Evolutionary conservation across 305 asterid species (phyloP).

Genomic region (Fraxinus nigra): DNA sequence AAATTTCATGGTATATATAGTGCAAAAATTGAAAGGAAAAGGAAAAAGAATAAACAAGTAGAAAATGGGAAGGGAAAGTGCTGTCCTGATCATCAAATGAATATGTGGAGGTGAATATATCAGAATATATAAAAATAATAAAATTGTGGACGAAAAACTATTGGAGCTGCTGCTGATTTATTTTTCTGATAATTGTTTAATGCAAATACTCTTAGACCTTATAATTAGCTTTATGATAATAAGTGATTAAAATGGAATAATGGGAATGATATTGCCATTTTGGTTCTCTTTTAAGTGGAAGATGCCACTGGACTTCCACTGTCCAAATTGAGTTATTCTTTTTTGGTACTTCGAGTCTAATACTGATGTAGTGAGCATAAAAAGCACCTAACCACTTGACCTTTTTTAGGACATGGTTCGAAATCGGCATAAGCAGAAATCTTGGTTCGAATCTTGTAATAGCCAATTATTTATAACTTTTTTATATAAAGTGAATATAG

Average conservation of each 20-base stretch:
- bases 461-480: not conserved
- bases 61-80: slow-evolving; percentile 8
- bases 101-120: slow-evolving; percentile 34
- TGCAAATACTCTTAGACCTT: slow-evolving; percentile 22
- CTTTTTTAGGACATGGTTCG: not conserved
- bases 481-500: not conserved
- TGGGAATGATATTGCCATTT: slow-evolving; percentile 20
- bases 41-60: not conserved
- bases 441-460: not conserved
- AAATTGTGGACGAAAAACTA: slow-evolving; percentile 15
- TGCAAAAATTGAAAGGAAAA: slow-evolving; percentile 6
- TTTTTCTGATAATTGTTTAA: slow-evolving; percentile 20
- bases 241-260: slow-evolving; percentile 11
- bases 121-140: not conserved
- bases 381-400: not conserved
- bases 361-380: slow-evolving; percentile 5
- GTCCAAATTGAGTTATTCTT: slow-evolving; percentile 13
- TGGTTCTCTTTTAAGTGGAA: slow-evolving; percentile 43
- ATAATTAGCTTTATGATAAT: slow-evolving; percentile 8
- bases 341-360: not conserved
- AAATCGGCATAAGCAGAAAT: not conserved
- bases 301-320: slow-evolving; percentile 44
- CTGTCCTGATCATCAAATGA: slow-evolving; percentile 21
- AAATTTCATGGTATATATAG: slow-evolving; percentile 31
- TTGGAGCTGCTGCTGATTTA: slow-evolving; percentile 11